phyloP scores from a whole-genome alignment of 2,329 filamentous ascomycete genomes.

The Cercospora sp. region DNA sequence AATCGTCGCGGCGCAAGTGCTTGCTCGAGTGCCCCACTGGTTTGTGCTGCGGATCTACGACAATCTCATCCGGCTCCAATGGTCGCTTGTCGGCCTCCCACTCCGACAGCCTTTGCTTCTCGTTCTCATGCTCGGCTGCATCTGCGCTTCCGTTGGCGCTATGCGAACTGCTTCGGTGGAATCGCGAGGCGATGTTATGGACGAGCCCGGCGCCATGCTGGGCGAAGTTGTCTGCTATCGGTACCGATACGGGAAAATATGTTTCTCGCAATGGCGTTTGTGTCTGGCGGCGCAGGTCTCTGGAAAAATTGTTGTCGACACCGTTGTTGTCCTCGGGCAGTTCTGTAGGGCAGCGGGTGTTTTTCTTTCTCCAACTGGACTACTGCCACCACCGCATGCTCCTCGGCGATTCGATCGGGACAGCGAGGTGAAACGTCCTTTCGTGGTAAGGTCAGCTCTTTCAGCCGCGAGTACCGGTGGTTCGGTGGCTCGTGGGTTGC shows the following conservation, averaged over 20 bases:
- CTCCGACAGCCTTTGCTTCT: slow-evolving; percentile 49
- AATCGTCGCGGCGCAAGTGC: slow-evolving; percentile 59
- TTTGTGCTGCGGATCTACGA: slow-evolving; percentile 47
- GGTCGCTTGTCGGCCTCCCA: slow-evolving; percentile 51
- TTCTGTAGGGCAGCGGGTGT: background rate
- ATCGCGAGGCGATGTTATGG: slow-evolving; percentile 39
- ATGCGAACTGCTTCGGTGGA: slow-evolving; percentile 38
- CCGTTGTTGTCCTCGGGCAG: background rate
- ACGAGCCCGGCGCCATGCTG: slow-evolving; percentile 39
- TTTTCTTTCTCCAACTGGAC: background rate
- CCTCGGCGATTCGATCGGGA: slow-evolving; percentile 15
- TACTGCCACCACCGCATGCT: slow-evolving; percentile 10
- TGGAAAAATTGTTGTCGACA: background rate
- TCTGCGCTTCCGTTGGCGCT: slow-evolving; percentile 29
- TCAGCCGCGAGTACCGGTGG: slow-evolving; percentile 12
- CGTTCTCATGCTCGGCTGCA: slow-evolving; percentile 46
- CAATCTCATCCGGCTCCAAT: slow-evolving; percentile 47
- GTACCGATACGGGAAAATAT: background rate
- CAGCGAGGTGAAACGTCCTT: background rate
- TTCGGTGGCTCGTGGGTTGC: background rate
- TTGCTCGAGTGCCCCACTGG: slow-evolving; percentile 51
- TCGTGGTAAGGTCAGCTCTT: background rate
- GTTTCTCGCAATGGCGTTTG: background rate
- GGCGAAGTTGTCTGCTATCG: background rate
- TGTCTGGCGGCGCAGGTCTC: background rate